Percentiles rank a stretch among this genome's conserved stretches.
phyloP scores from a whole-genome alignment of 495 filamentous ascomycete genomes.

The Neurospora pannonica region DNA sequence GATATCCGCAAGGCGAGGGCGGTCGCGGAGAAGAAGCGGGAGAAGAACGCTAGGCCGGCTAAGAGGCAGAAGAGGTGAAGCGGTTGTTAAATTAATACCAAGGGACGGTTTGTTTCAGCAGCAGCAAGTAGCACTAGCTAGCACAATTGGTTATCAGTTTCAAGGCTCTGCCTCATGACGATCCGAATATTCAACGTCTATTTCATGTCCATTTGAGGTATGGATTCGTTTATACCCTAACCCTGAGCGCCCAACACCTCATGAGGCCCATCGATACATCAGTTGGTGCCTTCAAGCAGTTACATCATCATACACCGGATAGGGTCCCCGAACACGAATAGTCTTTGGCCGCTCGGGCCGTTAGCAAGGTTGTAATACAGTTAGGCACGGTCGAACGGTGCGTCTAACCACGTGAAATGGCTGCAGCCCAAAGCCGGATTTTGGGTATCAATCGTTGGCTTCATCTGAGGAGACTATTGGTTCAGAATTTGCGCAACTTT shows the following conservation, averaged over 20 bases:
- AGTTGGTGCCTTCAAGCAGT: neutral
- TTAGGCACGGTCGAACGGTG: neutral
- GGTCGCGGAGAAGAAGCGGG: conserved; percentile 60
- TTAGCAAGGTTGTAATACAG: neutral
- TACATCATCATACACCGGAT: neutral
- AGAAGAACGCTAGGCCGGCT: conserved; percentile 84
- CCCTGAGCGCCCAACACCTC: neutral
- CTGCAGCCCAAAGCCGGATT: neutral
- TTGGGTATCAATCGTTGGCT: neutral
- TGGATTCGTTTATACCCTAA: neutral
- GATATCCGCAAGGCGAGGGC: conserved; percentile 78
- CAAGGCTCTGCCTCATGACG: neutral
- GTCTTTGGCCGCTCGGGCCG: neutral
- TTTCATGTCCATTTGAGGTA: neutral
- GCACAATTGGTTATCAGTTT: neutral
- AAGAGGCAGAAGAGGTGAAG: conserved; percentile 46
- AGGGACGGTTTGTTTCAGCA: neutral
- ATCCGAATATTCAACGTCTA: neutral
- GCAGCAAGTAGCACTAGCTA: neutral
- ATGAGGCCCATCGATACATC: neutral
- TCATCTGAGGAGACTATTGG: too few species aligned
- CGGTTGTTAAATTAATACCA: neutral
- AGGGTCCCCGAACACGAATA: neutral
- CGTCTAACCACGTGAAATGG: neutral
- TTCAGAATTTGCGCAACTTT: too few species aligned